Conservation (phyloP, 176 grass and related monocot species). For the Eleusine indica region DNA sequence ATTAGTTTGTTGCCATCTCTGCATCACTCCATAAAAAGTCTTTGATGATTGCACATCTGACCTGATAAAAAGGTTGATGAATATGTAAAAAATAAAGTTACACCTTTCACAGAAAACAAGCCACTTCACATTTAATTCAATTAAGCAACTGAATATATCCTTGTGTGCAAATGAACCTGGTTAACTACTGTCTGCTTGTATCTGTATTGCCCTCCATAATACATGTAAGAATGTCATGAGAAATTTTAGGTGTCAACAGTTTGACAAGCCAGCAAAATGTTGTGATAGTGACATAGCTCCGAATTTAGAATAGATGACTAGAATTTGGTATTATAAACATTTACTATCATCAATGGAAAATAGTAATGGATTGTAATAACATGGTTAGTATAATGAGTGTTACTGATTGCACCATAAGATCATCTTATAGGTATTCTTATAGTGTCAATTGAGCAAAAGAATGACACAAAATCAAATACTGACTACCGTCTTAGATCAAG, state of each 20-base stretch:
- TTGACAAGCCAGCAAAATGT: slow-evolving; percentile 8
- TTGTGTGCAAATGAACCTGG: slow-evolving; percentile 6
- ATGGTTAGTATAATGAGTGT: slow-evolving; percentile 18
- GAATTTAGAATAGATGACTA: slow-evolving; percentile 15
- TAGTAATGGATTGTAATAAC: background rate
- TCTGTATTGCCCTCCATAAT: background rate
- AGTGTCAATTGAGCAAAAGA: background rate
- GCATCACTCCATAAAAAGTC: background rate
- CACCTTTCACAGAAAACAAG: slow-evolving; percentile 6
- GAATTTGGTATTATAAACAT: background rate
- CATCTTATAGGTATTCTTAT: background rate
- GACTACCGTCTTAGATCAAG: background rate
- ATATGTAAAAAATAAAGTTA: slow-evolving; percentile 22
- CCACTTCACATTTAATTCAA: slow-evolving; percentile 29
- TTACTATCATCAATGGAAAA: slow-evolving; percentile 4
- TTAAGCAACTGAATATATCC: slow-evolving; percentile 10
- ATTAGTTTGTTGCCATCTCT: slow-evolving; percentile 14
- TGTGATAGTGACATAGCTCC: background rate
- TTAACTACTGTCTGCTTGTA: slow-evolving; percentile 1
- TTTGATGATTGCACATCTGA: background rate
- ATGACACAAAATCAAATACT: slow-evolving; percentile 13
- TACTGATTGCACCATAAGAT: background rate
- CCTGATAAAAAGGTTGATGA: slow-evolving; percentile 28
- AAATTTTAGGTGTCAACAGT: slow-evolving; percentile 8
- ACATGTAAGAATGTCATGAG: background rate